Percentiles rank a stretch among this genome's conserved stretches.
These are phyloP conservation scores for Ophiostoma triangulosporum DNA, from an alignment of 2,329 filamentous ascomycete genomes.

Conservation along the genomic window DNA sequence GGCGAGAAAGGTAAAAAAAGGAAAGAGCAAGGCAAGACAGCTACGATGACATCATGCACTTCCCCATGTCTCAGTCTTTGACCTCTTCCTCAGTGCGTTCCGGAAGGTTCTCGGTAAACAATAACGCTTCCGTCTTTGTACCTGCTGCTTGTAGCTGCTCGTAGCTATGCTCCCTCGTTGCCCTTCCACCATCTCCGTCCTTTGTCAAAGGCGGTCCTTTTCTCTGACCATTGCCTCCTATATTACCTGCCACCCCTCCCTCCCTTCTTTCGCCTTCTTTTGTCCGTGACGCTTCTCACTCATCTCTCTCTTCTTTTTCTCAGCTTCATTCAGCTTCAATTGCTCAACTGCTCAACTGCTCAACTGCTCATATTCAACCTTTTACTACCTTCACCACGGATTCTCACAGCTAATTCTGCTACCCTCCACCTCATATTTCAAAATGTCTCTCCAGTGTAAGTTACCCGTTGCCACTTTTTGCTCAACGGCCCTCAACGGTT, in stretches of 20 bases:
- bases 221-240: neutral
- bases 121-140: neutral
- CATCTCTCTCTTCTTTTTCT: neutral
- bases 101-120: neutral
- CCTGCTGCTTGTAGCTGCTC: neutral
- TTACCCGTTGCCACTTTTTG: too few relatives aligned
- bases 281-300: conserved; percentile 1
- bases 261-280: neutral
- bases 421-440: conserved; percentile 16
- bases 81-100: neutral
- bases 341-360: too few relatives aligned
- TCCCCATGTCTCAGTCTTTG: too few relatives aligned
- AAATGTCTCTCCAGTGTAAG: conserved; percentile 49
- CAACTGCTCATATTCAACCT: too few relatives aligned
- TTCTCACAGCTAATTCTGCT: neutral
- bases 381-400: neutral
- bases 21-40: too few relatives aligned
- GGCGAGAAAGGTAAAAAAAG: too few relatives aligned
- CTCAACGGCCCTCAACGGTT: too few relatives aligned
- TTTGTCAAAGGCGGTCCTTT: neutral
- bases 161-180: too few relatives aligned
- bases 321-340: neutral
- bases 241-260: conserved; percentile 1
- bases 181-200: neutral
- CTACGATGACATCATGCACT: too few relatives aligned